These are phyloP conservation scores for Pseudocercospora fijiensis DNA, from an alignment of 2,329 filamentous ascomycete genomes.

Conservation along the genomic window DNA sequence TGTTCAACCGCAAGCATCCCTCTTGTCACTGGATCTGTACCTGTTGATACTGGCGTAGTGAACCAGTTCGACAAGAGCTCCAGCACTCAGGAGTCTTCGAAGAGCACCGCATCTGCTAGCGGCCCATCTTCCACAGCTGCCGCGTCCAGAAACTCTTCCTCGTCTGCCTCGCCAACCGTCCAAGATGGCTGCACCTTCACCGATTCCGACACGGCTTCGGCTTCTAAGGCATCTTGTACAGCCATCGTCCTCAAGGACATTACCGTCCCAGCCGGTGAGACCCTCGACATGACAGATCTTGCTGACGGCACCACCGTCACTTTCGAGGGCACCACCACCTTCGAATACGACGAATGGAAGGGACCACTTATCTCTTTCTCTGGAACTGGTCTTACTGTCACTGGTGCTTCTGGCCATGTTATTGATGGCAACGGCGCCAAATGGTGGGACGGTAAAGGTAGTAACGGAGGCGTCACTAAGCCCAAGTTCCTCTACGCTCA, in stretches of 20 bases:
- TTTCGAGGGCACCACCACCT: slow-evolving; percentile 66
- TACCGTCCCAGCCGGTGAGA: slow-evolving; percentile 41
- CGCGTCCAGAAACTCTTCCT: background rate
- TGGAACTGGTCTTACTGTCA: slow-evolving; percentile 57
- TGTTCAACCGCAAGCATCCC: slow-evolving; percentile 3
- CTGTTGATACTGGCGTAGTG: slow-evolving; percentile 8
- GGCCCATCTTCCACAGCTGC: slow-evolving; percentile 4
- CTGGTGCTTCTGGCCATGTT: slow-evolving; percentile 52
- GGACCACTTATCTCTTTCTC: slow-evolving; percentile 64
- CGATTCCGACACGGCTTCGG: slow-evolving; percentile 23
- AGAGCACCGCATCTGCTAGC: slow-evolving; percentile 7
- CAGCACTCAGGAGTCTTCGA: background rate
- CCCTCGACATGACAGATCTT: slow-evolving; percentile 45
- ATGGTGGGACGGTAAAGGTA: slow-evolving; percentile 50
- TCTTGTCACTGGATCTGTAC: slow-evolving; percentile 11
- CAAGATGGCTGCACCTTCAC: slow-evolving; percentile 25
- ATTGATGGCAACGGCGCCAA: slow-evolving; percentile 51
- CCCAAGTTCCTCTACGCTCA: slow-evolving; percentile 46
- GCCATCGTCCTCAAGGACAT: slow-evolving; percentile 46
- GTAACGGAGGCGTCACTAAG: slow-evolving; percentile 48
- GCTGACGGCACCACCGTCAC: slow-evolving; percentile 51
- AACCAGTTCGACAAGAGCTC: slow-evolving; percentile 8
- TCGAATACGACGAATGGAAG: slow-evolving; percentile 64
- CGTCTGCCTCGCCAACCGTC: slow-evolving; percentile 8
- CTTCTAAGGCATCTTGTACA: slow-evolving; percentile 44